phyloP scores from a whole-genome alignment of 2,329 filamentous ascomycete species.

The Trichoderma asperellum region DNA sequence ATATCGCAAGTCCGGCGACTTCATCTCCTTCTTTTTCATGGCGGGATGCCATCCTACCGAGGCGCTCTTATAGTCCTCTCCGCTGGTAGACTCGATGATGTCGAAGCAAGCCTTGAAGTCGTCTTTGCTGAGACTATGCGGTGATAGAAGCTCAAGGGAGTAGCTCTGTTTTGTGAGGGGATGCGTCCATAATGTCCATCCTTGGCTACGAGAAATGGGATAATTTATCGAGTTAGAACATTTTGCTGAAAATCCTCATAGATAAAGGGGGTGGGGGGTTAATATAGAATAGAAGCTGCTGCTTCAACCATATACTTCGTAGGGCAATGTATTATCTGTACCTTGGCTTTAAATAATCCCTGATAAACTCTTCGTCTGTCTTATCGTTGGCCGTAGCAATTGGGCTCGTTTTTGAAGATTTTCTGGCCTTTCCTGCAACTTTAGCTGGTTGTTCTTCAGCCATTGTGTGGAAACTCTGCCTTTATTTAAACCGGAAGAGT shows the following conservation, averaged over 20 bases:
- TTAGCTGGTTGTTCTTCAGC: neutral
- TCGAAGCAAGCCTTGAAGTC: conserved; percentile 59
- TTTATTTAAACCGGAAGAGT: neutral
- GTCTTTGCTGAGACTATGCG: conserved; percentile 44
- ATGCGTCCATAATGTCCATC: conserved; percentile 55
- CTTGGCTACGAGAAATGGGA: neutral
- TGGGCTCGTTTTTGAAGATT: conserved; percentile 35
- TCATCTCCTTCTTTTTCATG: conserved; percentile 70
- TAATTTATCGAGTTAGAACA: neutral
- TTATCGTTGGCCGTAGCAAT: conserved; percentile 56
- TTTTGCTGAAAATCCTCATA: neutral
- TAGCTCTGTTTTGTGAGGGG: conserved; percentile 50
- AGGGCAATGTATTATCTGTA: conserved; percentile 34
- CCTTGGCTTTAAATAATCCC: conserved; percentile 53
- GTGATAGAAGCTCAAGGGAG: conserved; percentile 48
- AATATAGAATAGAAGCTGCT: neutral
- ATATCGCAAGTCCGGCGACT: conserved; percentile 67
- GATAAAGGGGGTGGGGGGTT: neutral
- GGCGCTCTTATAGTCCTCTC: conserved; percentile 65
- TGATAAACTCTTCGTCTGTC: conserved; percentile 53
- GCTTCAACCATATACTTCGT: conserved; percentile 26
- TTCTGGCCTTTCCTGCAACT: neutral
- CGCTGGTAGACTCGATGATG: conserved; percentile 66
- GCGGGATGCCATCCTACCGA: conserved; percentile 64
- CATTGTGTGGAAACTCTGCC: neutral